Percentiles rank a stretch among this genome's conserved stretches.
Conservation (phyloP, 2,329 filamentous ascomycete species). For the Aspergillus vadensis region DNA sequence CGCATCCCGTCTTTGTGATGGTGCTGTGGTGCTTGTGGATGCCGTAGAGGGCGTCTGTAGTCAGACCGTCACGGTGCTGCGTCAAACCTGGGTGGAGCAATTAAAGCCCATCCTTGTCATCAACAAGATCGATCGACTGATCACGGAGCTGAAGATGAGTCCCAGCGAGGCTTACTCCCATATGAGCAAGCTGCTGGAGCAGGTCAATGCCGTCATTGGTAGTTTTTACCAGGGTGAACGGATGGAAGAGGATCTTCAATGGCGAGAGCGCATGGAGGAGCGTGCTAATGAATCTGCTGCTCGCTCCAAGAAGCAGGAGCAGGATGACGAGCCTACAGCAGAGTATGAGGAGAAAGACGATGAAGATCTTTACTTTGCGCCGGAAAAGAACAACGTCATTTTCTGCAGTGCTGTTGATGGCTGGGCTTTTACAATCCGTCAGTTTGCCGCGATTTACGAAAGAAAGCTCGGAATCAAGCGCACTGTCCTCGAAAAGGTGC, state of each 20-base stretch:
- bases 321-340: conserved; percentile 52
- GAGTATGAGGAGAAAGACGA: conserved; percentile 90
- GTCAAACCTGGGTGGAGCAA: conserved; percentile 94
- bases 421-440: conserved; percentile 97
- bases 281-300: conserved; percentile 71
- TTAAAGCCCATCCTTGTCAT: conserved; percentile 92
- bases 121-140: conserved; percentile 95
- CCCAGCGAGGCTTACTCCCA: conserved; percentile 87
- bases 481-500: conserved; percentile 81
- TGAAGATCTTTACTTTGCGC: conserved; percentile 96
- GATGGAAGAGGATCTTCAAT: conserved; percentile 97
- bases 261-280: conserved; percentile 91
- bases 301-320: conserved; percentile 48
- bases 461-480: conserved; percentile 96
- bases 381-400: conserved; percentile 98
- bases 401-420: conserved; percentile 97
- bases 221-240: conserved; percentile 97
- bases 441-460: conserved; percentile 91
- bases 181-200: conserved; percentile 84
- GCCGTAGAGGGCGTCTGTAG: conserved; percentile 98
- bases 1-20: conserved; percentile 89
- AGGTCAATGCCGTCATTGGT: conserved; percentile 95
- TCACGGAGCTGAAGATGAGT: conserved; percentile 93
- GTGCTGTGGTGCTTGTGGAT: conserved; percentile 90
- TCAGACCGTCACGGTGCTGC: conserved; percentile 93